A percentile compares a stretch with the other conserved stretches of the same genome.
These are phyloP conservation scores for Fusarium sacchari DNA, from an alignment of 2,329 filamentous ascomycete genomes.

Conservation along the genomic window DNA sequence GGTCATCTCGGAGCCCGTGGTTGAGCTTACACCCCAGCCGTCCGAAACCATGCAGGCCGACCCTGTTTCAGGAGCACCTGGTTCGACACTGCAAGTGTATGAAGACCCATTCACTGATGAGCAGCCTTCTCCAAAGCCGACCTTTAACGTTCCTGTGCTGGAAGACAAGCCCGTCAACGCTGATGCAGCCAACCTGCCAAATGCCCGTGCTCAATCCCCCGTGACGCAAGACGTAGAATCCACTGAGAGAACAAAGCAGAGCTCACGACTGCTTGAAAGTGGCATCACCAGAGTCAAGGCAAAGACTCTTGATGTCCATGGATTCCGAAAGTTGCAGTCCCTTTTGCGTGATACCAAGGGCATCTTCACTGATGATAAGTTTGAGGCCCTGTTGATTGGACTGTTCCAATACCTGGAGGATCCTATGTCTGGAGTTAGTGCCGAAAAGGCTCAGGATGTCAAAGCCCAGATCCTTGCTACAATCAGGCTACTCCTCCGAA, in stretches of 20 bases:
- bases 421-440: slow-evolving; percentile 61
- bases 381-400: slow-evolving; percentile 72
- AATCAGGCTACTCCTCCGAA: slow-evolving; percentile 76
- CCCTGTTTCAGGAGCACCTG: slow-evolving; percentile 17
- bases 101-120: slow-evolving; percentile 69
- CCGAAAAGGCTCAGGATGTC: slow-evolving; percentile 75
- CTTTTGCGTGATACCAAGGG: slow-evolving; percentile 74
- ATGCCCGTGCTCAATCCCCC: slow-evolving; percentile 37
- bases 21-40: slow-evolving; percentile 17
- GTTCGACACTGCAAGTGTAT: slow-evolving; percentile 62
- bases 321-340: slow-evolving; percentile 81
- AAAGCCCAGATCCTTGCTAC: slow-evolving; percentile 80
- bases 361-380: slow-evolving; percentile 73
- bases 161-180: slow-evolving; percentile 71
- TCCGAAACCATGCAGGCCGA: slow-evolving; percentile 10
- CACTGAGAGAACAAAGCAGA: slow-evolving; percentile 65
- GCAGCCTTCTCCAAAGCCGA: slow-evolving; percentile 57
- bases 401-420: slow-evolving; percentile 79
- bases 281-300: slow-evolving; percentile 78
- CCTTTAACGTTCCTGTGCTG: slow-evolving; percentile 61
- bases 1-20: slow-evolving; percentile 5
- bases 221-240: slow-evolving; percentile 40
- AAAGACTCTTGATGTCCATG: slow-evolving; percentile 80
- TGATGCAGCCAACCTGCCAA: slow-evolving; percentile 52
- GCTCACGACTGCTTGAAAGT: slow-evolving; percentile 73